These are phyloP conservation scores for Cordyceps cicadae DNA, from an alignment of 2,329 filamentous ascomycete species.

Conservation along the genomic window DNA sequence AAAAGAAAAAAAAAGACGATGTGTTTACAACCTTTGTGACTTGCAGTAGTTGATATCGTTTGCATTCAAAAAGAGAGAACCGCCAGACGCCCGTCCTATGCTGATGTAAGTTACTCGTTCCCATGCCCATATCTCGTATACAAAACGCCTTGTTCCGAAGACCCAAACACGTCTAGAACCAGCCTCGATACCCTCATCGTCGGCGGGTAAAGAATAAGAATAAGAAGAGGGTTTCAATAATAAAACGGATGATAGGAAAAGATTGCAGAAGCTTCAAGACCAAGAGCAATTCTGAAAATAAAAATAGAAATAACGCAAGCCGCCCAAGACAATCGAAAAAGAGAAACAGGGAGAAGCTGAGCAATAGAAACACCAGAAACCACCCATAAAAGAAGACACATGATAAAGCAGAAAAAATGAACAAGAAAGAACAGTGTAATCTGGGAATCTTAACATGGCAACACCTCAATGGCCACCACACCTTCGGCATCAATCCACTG, in stretches of 20 bases:
- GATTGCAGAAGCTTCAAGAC: neutral
- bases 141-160: neutral
- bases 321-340: too few species aligned
- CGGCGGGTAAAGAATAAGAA: too few species aligned
- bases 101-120: neutral
- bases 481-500: slow-evolving; percentile 61
- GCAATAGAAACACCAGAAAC: too few species aligned
- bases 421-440: too few species aligned
- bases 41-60: neutral
- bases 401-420: too few species aligned
- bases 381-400: too few species aligned
- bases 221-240: neutral
- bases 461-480: slow-evolving; percentile 37
- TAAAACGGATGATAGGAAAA: neutral
- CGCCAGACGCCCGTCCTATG: neutral
- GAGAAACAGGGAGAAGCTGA: too few species aligned
- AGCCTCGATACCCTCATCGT: neutral
- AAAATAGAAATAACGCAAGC: too few species aligned
- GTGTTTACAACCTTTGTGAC: neutral
- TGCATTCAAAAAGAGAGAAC: neutral
- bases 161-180: neutral
- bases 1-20: neutral
- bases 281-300: neutral
- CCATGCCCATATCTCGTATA: neutral
- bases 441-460: slow-evolving; percentile 11